These are phyloP conservation scores for Tylopilus plumbeoviolaceoides DNA, from an alignment of 768 basidiomycete genomes.

Conservation along the genomic window DNA sequence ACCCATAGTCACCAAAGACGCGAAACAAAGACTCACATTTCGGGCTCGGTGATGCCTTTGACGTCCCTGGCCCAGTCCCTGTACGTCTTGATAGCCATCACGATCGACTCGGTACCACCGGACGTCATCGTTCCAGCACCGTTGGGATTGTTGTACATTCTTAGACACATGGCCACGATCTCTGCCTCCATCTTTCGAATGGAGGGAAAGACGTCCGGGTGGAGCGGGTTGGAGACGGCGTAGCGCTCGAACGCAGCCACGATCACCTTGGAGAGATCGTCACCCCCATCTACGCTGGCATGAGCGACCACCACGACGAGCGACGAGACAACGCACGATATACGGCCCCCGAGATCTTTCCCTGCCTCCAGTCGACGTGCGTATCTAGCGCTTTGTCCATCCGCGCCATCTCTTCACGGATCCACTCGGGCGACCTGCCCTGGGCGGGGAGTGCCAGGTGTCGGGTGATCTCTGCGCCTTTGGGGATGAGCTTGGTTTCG, in stretches of 20 bases:
- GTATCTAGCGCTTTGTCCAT: conserved; percentile 62
- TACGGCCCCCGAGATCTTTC: conserved; percentile 81
- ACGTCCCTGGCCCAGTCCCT: conserved; percentile 85
- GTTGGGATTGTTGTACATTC: no score
- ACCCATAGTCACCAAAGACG: neutral
- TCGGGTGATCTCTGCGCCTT: conserved; percentile 56
- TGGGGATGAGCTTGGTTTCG: conserved; percentile 61
- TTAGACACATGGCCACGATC: no score
- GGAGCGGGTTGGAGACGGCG: no score
- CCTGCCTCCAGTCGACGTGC: conserved; percentile 54
- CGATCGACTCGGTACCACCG: conserved; percentile 94
- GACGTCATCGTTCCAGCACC: no score
- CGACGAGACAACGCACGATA: conserved; percentile 51
- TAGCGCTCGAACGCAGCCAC: no score
- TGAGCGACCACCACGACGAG: neutral
- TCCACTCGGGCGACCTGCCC: conserved; percentile 71
- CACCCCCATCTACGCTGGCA: conserved; percentile 55
- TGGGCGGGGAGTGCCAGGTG: conserved; percentile 66
- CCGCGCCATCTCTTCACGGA: conserved; percentile 70
- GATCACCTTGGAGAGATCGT: no score
- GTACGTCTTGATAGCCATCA: conserved; percentile 94
- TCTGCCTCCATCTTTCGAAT: no score
- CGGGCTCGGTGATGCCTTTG: conserved; percentile 87
- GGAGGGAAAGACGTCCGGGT: no score
- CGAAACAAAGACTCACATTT: conserved; percentile 59